These are phyloP conservation scores for Russula ochroleuca DNA, from an alignment of 768 basidiomycete genomes.

Conservation along the genomic window DNA sequence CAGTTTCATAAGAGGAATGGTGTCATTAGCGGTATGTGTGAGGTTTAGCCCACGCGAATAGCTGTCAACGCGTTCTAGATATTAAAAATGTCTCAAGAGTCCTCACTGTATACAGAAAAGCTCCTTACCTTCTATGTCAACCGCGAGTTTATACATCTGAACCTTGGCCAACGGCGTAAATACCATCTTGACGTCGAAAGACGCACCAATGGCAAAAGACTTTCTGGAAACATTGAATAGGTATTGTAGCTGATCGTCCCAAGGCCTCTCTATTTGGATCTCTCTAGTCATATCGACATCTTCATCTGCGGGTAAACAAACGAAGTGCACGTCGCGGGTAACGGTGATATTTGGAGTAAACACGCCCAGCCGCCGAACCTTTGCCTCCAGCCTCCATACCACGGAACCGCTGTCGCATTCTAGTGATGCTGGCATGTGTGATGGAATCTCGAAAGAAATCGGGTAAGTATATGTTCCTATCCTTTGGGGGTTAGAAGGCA, in stretches of 20 bases:
- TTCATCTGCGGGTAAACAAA: conserved; percentile 74
- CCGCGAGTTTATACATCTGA: conserved; percentile 70
- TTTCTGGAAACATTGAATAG: conserved; percentile 68
- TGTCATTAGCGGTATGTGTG: conserved; percentile 63
- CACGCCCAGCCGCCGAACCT: conserved; percentile 77
- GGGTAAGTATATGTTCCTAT: conserved; percentile 93
- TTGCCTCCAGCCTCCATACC: conserved; percentile 73
- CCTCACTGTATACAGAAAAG: conserved; percentile 26
- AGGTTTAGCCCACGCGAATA: conserved; percentile 63
- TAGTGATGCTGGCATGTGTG: conserved; percentile 72
- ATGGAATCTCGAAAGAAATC: conserved; percentile 83
- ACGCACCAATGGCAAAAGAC: conserved; percentile 78
- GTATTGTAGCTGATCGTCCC: conserved; percentile 87
- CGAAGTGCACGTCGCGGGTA: conserved; percentile 65
- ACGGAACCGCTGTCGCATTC: conserved; percentile 72
- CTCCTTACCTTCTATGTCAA: conserved; percentile 70
- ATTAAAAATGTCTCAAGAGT: not conserved
- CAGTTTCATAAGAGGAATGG: conserved; percentile 58
- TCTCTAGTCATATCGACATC: conserved; percentile 79
- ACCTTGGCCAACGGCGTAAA: conserved; percentile 81
- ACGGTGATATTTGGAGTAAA: conserved; percentile 70
- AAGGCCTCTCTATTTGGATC: conserved; percentile 80
- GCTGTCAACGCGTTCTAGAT: conserved; percentile 76
- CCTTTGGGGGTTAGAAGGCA: not conserved
- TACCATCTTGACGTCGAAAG: conserved; percentile 72